Evolutionary conservation across 108 stramenopile species (phyloP), one percentile per base, ranked within the genome.

Genomic region (Pinguiococcus pyrenoidosus): DNA sequence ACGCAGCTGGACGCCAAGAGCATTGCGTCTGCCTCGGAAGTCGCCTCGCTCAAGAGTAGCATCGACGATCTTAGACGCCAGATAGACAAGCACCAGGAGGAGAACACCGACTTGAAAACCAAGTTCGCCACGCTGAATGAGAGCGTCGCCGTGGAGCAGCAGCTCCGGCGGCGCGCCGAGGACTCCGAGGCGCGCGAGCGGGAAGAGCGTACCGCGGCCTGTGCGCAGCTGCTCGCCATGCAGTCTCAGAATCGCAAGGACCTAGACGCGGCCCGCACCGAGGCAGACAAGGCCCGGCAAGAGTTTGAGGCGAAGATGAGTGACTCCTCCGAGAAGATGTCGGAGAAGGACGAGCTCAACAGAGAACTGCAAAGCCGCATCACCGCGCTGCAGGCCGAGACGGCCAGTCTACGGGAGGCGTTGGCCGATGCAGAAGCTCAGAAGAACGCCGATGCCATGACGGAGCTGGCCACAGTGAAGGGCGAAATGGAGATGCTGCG

Each of bases 401-500:
- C 55, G 23, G 29, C 53, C 5, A 44, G 45, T 7, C 32, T 64
- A 12, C 54, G 51, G 41, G 26, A 29, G 26, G 59, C 63, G 1
- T 52, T 61, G 10, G 59, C 25, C 29, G 59, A 64, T 4, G 64
- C 59, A 1, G 49, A 56, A 54, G 44, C 28, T 66, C 27, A 62
- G 61, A 47, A 41, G n/a, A n/a, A n/a, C n/a, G n/a, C n/a, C n/a
- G 55, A 49, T 52, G 37, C 12, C 34, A 24, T 38, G 10, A 20
- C 8, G 34, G 39, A 8, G 20, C 28, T 55, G 32, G 41, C 13
- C 24, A 61, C 42, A 33, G 63, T 64, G 3, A 36, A 59, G 4
- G 67, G 63, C 22, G 70, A 72, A 59, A 58, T 61, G 12, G 55
- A 56, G n/a, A 36, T 59, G 29, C 52, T 68, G 21, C 42, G 64